These are phyloP conservation scores for Penicillium occitanis DNA, from an alignment of 2,329 filamentous ascomycete species.

Conservation along the genomic window DNA sequence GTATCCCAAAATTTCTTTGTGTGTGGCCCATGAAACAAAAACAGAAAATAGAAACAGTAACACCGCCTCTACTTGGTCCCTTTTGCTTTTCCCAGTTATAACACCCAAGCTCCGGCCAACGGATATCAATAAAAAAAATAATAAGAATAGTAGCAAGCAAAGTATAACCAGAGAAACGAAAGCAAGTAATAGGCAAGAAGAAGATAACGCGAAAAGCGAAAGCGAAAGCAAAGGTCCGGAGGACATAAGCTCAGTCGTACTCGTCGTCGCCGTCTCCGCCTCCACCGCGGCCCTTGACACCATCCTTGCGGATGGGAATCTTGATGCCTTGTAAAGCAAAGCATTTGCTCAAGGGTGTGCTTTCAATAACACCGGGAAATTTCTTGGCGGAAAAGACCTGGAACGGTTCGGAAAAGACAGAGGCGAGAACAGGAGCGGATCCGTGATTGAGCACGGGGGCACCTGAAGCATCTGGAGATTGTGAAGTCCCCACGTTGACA, in stretches of 20 bases:
- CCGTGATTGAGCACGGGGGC: slow-evolving; percentile 65
- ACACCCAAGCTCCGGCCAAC: slow-evolving; percentile 12
- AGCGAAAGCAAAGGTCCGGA: background rate
- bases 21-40: background rate
- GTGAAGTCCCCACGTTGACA: slow-evolving; percentile 71
- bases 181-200: background rate
- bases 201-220: background rate
- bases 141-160: slow-evolving; percentile 6
- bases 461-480: slow-evolving; percentile 40
- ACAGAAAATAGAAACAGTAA: background rate
- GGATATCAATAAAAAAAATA: slow-evolving; percentile 9
- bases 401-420: slow-evolving; percentile 83
- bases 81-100: slow-evolving; percentile 5
- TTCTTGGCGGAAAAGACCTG: slow-evolving; percentile 97
- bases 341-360: slow-evolving; percentile 83
- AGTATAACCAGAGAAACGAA: slow-evolving; percentile 1
- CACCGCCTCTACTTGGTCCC: slow-evolving; percentile 8
- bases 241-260: slow-evolving; percentile 13
- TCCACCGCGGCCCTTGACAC: slow-evolving; percentile 45
- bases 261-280: slow-evolving; percentile 20
- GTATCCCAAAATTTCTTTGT: background rate
- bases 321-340: slow-evolving; percentile 95
- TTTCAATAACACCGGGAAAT: slow-evolving; percentile 95
- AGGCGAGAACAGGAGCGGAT: slow-evolving; percentile 75
- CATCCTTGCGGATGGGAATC: slow-evolving; percentile 92